These are phyloP conservation scores for Suillus hirtellus DNA, from an alignment of 768 basidiomycete species.

Conservation along the genomic window DNA sequence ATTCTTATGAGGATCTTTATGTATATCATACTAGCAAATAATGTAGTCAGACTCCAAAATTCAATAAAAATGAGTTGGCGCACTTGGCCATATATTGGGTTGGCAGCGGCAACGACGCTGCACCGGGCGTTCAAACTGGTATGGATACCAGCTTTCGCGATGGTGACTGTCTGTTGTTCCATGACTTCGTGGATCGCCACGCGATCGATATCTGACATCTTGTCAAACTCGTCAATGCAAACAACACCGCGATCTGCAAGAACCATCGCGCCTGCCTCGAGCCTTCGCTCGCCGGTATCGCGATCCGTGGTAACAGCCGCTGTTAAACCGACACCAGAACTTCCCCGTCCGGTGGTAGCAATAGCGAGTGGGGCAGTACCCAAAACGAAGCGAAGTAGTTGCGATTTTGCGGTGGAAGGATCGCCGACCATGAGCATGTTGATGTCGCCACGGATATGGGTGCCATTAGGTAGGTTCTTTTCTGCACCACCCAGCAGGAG, in stretches of 20 bases:
- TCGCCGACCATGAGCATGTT: slow-evolving; percentile 99
- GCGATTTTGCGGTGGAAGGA: slow-evolving; percentile 97
- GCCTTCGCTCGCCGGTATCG: slow-evolving; percentile 93
- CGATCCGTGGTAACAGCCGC: slow-evolving; percentile 98
- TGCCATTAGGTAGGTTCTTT: slow-evolving; percentile 96
- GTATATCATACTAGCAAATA: slow-evolving; percentile 86
- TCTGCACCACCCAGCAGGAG: slow-evolving; percentile 95
- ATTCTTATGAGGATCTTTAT: slow-evolving; percentile 99
- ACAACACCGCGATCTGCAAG: slow-evolving; percentile 98
- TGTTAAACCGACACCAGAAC: slow-evolving; percentile 98
- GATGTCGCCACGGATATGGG: slow-evolving; percentile 98
- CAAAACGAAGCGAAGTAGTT: slow-evolving; percentile 93
- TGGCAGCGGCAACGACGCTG: slow-evolving; percentile 96
- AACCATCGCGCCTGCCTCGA: slow-evolving; percentile 99
- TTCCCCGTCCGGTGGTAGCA: slow-evolving; percentile 96
- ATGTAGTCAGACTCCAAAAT: slow-evolving; percentile 17
- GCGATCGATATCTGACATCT: slow-evolving; percentile 98
- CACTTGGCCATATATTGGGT: slow-evolving; percentile 97
- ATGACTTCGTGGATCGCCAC: slow-evolving; percentile 99
- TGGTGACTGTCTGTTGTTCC: slow-evolving; percentile 99
- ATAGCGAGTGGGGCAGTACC: slow-evolving; percentile 96
- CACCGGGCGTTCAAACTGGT: slow-evolving; percentile 97
- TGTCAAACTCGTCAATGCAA: slow-evolving; percentile 99
- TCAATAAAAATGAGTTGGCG: background rate
- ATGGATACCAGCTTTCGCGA: slow-evolving; percentile 98